Evolutionary conservation across 2,329 filamentous ascomycete genomes (phyloP), one percentile per base, ranked within the genome.

Genomic region (Trichoderma koningiopsis): DNA sequence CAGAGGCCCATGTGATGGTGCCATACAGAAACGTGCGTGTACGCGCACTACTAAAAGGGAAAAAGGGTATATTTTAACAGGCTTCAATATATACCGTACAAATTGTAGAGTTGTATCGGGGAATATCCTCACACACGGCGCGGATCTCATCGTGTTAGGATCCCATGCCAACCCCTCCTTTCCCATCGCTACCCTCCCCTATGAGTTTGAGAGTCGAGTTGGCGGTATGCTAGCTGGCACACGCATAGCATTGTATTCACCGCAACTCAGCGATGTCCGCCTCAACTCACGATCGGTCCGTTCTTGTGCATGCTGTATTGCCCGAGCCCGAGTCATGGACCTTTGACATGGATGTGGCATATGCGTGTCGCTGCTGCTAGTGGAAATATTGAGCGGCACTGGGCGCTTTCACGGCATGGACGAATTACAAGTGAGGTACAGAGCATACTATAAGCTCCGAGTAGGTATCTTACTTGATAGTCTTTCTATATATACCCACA

Each of bases 1-100:
- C 63, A 33, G 35, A 58, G 33, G 53, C 49, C 49, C 53, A 66
- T 66, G 63, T 66, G 53, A 66, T 66, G 63, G 63, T 35, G 27
- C 52, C 53, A 35, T 33, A 66, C 35, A 57, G 29, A 35, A 29
- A 22, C 5, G n/a, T 64, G 57, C 53, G 49, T 58, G 29, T 47
- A 19, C 19, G 11, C n/a, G 8, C 33, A 40, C 37, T 43, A 43
- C 19, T 47, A 31, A 66, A 66, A 49, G 37, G 52, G 37, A 66
- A 58, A 57, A 58, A 58, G 53, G 52, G 33, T 55, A 27, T 57
- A 27, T 57, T 13, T 0, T n/a, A 10, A 31, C 29, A 31, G 33
- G 11, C 33, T 4, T 13, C n/a, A n/a, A 35, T 14, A 5, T 11
- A 13, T 31, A 31, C 7, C 29, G 27, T 31, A 40, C 19, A 2